Evolutionary conservation across 108 stramenopile species (phyloP).

Genomic region (Poteriospumella lacustris): DNA sequence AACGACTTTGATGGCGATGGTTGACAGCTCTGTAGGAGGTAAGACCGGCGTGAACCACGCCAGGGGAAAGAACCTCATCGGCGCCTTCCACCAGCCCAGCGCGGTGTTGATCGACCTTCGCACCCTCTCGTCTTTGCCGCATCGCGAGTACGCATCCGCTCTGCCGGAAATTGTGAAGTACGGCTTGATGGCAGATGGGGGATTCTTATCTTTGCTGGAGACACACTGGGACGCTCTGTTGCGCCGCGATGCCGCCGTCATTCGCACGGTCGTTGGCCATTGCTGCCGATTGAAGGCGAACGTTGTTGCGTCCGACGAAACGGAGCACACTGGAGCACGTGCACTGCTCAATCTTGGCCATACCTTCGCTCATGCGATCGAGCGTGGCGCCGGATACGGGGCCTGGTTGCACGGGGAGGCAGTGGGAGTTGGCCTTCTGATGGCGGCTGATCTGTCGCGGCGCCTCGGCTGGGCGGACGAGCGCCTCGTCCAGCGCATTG

Average conservation of each 20-base stretch:
- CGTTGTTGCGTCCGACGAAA: slow-evolving; percentile 90
- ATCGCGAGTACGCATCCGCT: slow-evolving; percentile 84
- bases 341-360: slow-evolving; percentile 97
- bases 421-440: slow-evolving; percentile 86
- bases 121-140: slow-evolving; percentile 75
- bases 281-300: slow-evolving; percentile 89
- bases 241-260: slow-evolving; percentile 64
- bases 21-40: slow-evolving; percentile 91
- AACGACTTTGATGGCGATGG: slow-evolving; percentile 99
- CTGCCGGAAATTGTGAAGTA: slow-evolving; percentile 92
- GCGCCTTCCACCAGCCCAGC: slow-evolving; percentile 93
- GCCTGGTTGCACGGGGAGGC: slow-evolving; percentile 92
- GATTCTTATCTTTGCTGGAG: slow-evolving; percentile 88
- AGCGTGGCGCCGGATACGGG: slow-evolving; percentile 86
- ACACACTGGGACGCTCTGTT: slow-evolving; percentile 68
- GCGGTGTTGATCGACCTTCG: slow-evolving; percentile 74
- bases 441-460: slow-evolving; percentile 86
- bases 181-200: slow-evolving; percentile 76
- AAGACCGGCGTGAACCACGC: slow-evolving; percentile 97
- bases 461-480: slow-evolving; percentile 76
- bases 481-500: slow-evolving; percentile 39
- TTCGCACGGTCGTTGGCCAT: slow-evolving; percentile 72
- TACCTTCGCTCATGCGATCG: slow-evolving; percentile 97
- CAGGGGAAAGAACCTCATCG: slow-evolving; percentile 96
- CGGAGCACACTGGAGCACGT: slow-evolving; percentile 77